Percentiles rank a stretch among this genome's conserved stretches.
These are phyloP conservation scores for Euryodendron excelsum DNA, from an alignment of 148 eudicot species.

Conservation along the genomic window DNA sequence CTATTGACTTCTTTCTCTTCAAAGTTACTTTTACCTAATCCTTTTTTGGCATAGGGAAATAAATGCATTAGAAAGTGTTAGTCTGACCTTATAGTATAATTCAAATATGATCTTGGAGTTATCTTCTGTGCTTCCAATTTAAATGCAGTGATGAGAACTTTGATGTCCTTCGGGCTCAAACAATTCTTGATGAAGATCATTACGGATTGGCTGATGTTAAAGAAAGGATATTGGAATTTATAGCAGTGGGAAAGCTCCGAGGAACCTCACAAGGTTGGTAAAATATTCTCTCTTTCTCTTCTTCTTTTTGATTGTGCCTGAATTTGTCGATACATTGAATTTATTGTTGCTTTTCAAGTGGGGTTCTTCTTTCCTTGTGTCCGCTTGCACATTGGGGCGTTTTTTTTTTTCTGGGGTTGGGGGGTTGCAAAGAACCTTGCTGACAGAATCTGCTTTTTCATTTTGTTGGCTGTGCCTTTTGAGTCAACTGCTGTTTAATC, in stretches of 20 bases:
- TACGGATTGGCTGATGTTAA: slow-evolving; percentile 95
- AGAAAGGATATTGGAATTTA: slow-evolving; percentile 94
- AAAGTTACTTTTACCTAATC: neutral
- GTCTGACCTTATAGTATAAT: neutral
- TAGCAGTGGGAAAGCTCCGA: slow-evolving; percentile 96
- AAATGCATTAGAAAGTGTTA: neutral
- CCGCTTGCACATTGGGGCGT: neutral
- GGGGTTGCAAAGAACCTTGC: neutral
- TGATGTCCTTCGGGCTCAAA: slow-evolving; percentile 81
- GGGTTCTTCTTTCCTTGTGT: no score
- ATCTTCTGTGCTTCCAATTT: slow-evolving; percentile 12
- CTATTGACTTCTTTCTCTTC: no score
- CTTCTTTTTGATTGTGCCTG: neutral
- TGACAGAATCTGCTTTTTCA: neutral
- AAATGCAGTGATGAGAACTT: slow-evolving; percentile 91
- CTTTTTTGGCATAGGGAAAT: neutral
- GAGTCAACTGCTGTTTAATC: neutral
- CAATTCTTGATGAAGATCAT: slow-evolving; percentile 93
- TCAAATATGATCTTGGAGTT: neutral
- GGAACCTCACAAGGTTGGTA: slow-evolving; percentile 88
- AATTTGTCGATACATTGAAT: no score
- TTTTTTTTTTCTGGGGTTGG: neutral
- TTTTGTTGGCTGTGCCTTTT: neutral
- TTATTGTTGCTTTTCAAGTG: neutral
- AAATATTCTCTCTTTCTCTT: neutral